Percentiles rank a stretch among this genome's conserved stretches.
Evolutionary conservation across 129 eudicot genomes (phyloP).

Genomic region (Logfia minima): DNA sequence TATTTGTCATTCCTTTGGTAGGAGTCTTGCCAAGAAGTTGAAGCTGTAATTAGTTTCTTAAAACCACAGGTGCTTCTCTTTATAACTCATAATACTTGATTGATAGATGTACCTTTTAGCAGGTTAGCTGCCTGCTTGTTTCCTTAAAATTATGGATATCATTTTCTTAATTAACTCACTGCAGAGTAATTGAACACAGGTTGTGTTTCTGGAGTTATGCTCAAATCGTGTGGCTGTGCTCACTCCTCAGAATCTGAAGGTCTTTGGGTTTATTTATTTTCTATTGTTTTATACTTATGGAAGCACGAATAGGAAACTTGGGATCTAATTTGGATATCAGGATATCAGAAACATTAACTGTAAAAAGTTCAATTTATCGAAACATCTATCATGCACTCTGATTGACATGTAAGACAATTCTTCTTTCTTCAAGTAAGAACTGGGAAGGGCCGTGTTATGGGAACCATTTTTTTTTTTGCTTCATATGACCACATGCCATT

Average conservation of each 20-base stretch:
- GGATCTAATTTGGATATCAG: conserved; percentile 10
- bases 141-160: neutral
- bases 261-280: conserved; percentile 25
- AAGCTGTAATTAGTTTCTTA: conserved; percentile 77
- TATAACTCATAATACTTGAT: conserved; percentile 20
- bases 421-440: neutral
- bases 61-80: conserved; percentile 82
- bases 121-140: conserved; percentile 18
- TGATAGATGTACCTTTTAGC: conserved; percentile 12
- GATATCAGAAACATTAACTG: neutral
- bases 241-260: conserved; percentile 82
- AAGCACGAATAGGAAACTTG: neutral
- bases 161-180: conserved; percentile 12
- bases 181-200: conserved; percentile 45
- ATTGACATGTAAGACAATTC: neutral
- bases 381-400: neutral
- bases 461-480: neutral
- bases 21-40: conserved; percentile 97
- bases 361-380: neutral
- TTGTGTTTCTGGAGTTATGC: conserved; percentile 92
- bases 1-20: conserved; percentile 28
- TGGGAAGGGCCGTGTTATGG: neutral
- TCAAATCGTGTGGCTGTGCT: conserved; percentile 78
- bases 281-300: neutral
- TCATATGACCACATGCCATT: neutral